Evolutionary conservation across 139 green algal species (phyloP).

Genomic region (Chlorella vulgaris): DNA sequence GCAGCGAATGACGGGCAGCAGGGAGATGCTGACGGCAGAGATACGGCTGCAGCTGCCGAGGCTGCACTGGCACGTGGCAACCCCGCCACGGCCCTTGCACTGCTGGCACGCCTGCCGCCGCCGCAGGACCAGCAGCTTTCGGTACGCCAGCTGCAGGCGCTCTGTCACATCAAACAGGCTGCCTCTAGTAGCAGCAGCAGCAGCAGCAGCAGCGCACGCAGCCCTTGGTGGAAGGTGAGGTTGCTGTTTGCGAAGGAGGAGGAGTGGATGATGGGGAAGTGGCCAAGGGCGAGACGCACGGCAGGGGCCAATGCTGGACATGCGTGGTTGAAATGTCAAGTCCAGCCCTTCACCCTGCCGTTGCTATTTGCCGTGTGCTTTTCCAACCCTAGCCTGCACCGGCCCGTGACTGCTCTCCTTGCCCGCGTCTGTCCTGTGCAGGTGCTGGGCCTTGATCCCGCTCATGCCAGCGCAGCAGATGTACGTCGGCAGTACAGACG

Average conservation of each 20-base stretch:
- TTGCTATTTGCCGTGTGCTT: no score
- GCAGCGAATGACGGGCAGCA: neutral
- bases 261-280: no score
- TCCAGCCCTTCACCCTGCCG: neutral
- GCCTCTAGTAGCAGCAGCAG: neutral
- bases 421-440: neutral
- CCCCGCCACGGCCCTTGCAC: neutral
- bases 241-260: no score
- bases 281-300: no score
- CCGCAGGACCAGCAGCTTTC: slow-evolving; percentile 1
- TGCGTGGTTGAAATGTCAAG: no score
- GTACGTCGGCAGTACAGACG: slow-evolving; percentile 32
- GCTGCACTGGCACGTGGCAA: neutral
- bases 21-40: neutral
- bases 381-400: no score
- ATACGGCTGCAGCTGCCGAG: neutral
- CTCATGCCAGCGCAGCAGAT: neutral
- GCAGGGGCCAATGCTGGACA: no score
- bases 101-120: neutral
- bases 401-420: no score
- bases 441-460: slow-evolving; percentile 6
- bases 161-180: slow-evolving; percentile 12
- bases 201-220: neutral
- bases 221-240: slow-evolving; percentile 5
- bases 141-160: slow-evolving; percentile 20